A percentile compares a stretch with the other conserved stretches of the same genome.
Conservation (phyloP, 108 stramenopile species). For the Stephanodiscus triporus region DNA sequence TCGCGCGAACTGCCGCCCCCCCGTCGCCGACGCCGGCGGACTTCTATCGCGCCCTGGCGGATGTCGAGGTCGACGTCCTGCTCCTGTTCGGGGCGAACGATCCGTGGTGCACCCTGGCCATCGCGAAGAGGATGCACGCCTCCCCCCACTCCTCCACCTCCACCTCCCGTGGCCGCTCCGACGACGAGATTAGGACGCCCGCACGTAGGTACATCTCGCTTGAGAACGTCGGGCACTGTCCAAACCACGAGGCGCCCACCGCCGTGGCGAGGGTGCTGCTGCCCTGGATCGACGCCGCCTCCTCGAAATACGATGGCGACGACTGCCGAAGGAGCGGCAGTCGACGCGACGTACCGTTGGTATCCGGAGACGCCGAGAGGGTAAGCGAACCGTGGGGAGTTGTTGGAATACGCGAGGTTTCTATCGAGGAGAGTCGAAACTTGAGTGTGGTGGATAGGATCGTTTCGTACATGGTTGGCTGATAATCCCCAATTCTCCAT, state of each 20-base stretch:
- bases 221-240: slow-evolving; percentile 82
- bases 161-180: not conserved
- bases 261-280: slow-evolving; percentile 61
- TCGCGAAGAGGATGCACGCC: slow-evolving; percentile 53
- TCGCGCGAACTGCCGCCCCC: not conserved
- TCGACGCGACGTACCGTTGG: slow-evolving; percentile 28
- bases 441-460: slow-evolving; percentile 54
- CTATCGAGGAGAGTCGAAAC: slow-evolving; percentile 49
- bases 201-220: slow-evolving; percentile 68
- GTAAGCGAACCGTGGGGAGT: slow-evolving; percentile 67
- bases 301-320: not conserved
- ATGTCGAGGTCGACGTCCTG: slow-evolving; percentile 67
- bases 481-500: not conserved
- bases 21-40: slow-evolving; percentile 3
- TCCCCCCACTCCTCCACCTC: slow-evolving; percentile 37
- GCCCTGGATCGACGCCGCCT: slow-evolving; percentile 42
- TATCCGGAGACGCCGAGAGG: slow-evolving; percentile 16
- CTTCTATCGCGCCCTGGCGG: slow-evolving; percentile 56
- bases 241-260: slow-evolving; percentile 81
- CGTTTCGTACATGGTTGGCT: slow-evolving; percentile 36
- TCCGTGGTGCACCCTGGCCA: slow-evolving; percentile 72
- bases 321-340: not conserved
- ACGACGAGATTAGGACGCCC: not conserved
- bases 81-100: slow-evolving; percentile 76
- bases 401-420: slow-evolving; percentile 41